Evolutionary conservation across 805 yeast genomes (phyloP).

Genomic region (Hanseniaspora singularis): DNA sequence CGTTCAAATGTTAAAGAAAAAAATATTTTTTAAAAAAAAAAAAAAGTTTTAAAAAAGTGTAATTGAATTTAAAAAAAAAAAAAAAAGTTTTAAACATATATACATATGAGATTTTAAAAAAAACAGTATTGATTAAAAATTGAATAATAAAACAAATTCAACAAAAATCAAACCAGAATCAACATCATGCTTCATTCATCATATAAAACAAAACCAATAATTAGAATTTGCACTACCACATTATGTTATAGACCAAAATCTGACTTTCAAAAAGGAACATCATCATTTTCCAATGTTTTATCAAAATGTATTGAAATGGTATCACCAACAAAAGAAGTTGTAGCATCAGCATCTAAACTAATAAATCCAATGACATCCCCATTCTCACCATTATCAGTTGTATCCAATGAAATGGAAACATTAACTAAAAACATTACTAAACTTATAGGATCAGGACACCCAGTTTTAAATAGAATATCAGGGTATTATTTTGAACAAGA

Average conservation of each 20-base stretch:
- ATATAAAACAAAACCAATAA: no score
- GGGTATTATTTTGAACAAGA: slow-evolving; percentile 91
- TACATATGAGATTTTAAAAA: no score
- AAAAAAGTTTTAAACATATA: no score
- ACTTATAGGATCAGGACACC: slow-evolving; percentile 86
- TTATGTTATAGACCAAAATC: not conserved
- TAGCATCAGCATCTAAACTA: slow-evolving; percentile 59
- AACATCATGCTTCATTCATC: no score
- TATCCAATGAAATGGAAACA: slow-evolving; percentile 83
- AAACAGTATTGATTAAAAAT: no score
- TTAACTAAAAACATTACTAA: slow-evolving; percentile 77
- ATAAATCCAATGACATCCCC: slow-evolving; percentile 52
- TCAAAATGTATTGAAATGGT: slow-evolving; percentile 10
- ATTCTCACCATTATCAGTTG: slow-evolving; percentile 80
- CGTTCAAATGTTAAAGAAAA: no score
- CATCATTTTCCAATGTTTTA: slow-evolving; percentile 2
- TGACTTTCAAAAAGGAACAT: not conserved
- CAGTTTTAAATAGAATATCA: slow-evolving; percentile 82
- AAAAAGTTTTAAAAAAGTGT: not conserved
- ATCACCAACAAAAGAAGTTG: slow-evolving; percentile 31
- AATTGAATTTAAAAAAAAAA: no score
- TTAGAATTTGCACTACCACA: no score
- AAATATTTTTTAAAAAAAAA: not conserved
- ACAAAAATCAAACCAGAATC: no score
- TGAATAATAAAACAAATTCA: no score